Evolutionary conservation across 116 monocot genomes (phyloP), one percentile per base, ranked within the genome.

Genomic region (Posidonia oceanica): DNA sequence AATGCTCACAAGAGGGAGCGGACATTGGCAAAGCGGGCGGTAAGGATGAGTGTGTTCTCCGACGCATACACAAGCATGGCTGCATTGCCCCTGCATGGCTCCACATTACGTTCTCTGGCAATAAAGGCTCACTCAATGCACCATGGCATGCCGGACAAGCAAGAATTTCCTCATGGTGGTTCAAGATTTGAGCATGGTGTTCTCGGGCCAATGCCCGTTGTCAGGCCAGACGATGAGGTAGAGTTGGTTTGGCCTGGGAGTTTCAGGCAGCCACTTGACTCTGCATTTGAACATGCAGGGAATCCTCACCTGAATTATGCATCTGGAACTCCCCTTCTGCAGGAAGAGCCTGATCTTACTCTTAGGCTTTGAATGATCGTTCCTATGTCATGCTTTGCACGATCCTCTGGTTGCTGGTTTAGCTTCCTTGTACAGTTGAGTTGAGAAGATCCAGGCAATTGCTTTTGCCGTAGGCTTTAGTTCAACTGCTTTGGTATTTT

Each of bases 1-100:
- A 88, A 88, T 38, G 88, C 85, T 13, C 88, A 88, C 77, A 86
- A 84, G 78, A 79, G 90, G 38, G 90, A 90, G 69, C 77, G 91
- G 10, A 77, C 79, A 18, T 41, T 87, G 13, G 84, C 84, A 10
- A 80, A 83, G 38, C 61, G 82, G 21, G 80, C 82, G 5, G 3
- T 76, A 11, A 76, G 71, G 57, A 54, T 78, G 67, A 74, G 75
- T 5, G 56, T 75, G 4, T 77, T 77, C 69, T 77, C 81, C 1
- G 81, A 79, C 29, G 39, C 52, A 2, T 81, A 64, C 36, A 23
- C 72, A 14, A 87, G 80, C 65, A 78, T 84, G 14, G 79, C 90
- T 0, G 77, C 81, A 7, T 57, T 83, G 37, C 86, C 83, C 4
- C 80, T 83, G 14, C 78, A 83, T 39, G 83, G 83, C 3, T 83